Evolutionary conservation across 148 eudicot genomes (phyloP).

Genomic region (Fagopyrum esculentum): DNA sequence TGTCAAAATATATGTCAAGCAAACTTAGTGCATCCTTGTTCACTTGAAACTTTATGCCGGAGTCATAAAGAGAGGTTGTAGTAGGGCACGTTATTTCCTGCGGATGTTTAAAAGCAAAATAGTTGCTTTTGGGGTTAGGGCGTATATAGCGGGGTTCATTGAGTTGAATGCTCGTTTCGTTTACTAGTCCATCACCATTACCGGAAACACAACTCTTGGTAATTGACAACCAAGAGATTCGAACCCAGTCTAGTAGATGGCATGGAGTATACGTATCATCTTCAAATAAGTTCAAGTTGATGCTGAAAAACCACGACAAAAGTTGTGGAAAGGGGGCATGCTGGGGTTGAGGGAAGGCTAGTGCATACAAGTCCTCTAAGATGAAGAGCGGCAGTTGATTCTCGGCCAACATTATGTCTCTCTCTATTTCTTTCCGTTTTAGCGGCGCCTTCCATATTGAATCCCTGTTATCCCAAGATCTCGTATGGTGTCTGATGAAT

Average conservation of each 20-base stretch:
- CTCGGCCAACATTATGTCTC: constrained; percentile 1
- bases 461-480: neutral
- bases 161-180: no score
- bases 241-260: neutral
- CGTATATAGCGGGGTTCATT: no score
- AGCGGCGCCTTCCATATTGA: neutral
- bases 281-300: neutral
- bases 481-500: neutral
- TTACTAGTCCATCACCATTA: no score
- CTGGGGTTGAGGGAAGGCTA: neutral
- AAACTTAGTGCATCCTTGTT: neutral
- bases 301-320: no score
- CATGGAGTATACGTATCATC: neutral
- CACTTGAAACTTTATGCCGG: constrained; percentile 3
- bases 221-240: neutral
- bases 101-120: no score
- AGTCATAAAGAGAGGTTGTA: neutral
- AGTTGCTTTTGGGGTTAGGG: no score
- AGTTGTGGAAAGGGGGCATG: no score
- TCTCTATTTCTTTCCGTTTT: neutral
- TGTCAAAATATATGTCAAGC: constrained; percentile 5
- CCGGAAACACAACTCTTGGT: neutral
- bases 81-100: neutral
- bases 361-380: neutral
- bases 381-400: constrained; percentile 15